A percentile compares a stretch with the other conserved stretches of the same genome.
Conservation (phyloP, 2,329 filamentous ascomycete genomes). For the Xylariaceae sp. region DNA sequence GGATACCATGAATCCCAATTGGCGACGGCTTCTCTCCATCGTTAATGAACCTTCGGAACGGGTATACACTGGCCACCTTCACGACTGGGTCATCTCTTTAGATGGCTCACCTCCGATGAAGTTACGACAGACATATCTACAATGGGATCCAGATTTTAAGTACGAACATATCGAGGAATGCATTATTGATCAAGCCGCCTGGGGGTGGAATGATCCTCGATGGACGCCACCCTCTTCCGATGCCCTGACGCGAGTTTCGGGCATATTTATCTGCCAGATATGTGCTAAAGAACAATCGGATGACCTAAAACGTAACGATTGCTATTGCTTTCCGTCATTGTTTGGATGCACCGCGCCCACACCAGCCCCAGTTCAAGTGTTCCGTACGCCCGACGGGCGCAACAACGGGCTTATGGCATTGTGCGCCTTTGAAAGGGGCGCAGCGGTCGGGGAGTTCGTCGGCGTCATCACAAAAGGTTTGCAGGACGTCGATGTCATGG, state of each 20-base stretch:
- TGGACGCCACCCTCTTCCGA: conserved; percentile 30
- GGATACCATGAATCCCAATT: conserved; percentile 50
- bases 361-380: conserved; percentile 46
- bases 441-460: conserved; percentile 52
- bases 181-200: conserved; percentile 44
- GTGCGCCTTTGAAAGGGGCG: conserved; percentile 47
- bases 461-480: conserved; percentile 52
- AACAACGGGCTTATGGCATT: conserved; percentile 51
- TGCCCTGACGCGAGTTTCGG: conserved; percentile 22
- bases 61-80: conserved; percentile 45
- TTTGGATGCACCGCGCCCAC: conserved; percentile 43
- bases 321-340: conserved; percentile 50
- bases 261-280: conserved; percentile 37
- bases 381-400: conserved; percentile 48
- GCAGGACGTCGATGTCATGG: conserved; percentile 52
- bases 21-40: conserved; percentile 47
- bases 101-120: conserved; percentile 40
- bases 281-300: conserved; percentile 50
- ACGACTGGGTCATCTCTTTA: conserved; percentile 48
- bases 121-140: conserved; percentile 43
- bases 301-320: conserved; percentile 44
- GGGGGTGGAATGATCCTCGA: conserved; percentile 48
- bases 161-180: conserved; percentile 49
- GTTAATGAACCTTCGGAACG: conserved; percentile 41
- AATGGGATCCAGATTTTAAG: conserved; percentile 44